phyloP scores from a whole-genome alignment of 768 basidiomycete genomes.

The Lactifluus rugatus region DNA sequence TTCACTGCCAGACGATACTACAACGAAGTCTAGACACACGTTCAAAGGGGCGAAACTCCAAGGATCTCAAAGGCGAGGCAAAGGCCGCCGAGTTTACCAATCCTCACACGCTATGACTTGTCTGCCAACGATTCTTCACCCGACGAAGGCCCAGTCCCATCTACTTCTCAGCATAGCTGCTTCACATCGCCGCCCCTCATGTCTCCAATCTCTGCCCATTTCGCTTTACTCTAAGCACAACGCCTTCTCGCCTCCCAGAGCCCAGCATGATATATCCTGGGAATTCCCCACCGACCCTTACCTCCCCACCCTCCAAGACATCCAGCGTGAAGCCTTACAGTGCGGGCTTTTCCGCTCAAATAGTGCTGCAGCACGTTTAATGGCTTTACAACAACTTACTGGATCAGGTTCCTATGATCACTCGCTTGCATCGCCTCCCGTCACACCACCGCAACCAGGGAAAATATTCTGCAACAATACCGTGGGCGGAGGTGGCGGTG shows the following conservation, averaged over 20 bases:
- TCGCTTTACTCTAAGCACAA: slow-evolving; percentile 23
- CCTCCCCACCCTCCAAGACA: slow-evolving; percentile 69
- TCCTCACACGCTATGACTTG: too few species aligned
- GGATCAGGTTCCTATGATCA: slow-evolving; percentile 57
- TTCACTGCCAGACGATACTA: slow-evolving; percentile 21
- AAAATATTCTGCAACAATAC: slow-evolving; percentile 59
- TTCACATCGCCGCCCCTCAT: slow-evolving; percentile 29
- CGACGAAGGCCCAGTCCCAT: slow-evolving; percentile 31
- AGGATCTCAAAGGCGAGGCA: slow-evolving; percentile 50
- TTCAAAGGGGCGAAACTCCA: slow-evolving; percentile 48
- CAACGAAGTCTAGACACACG: slow-evolving; percentile 51
- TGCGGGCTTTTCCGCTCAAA: slow-evolving; percentile 77
- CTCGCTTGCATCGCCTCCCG: slow-evolving; percentile 37
- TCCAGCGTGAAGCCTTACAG: slow-evolving; percentile 39
- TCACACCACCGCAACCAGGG: slow-evolving; percentile 38
- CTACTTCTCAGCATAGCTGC: slow-evolving; percentile 16
- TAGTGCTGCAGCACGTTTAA: slow-evolving; percentile 69
- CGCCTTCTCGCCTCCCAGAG: slow-evolving; percentile 31
- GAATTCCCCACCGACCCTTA: slow-evolving; percentile 53
- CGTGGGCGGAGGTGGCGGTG: slow-evolving; percentile 71
- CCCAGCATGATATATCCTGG: slow-evolving; percentile 53
- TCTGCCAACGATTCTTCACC: slow-evolving; percentile 63
- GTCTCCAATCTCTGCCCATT: slow-evolving; percentile 52
- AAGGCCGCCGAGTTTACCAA: slow-evolving; percentile 33
- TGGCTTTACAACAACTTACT: slow-evolving; percentile 80